Base-by-base conservation (phyloP, 805 yeast species). In the Spathaspora arborariae region DNA sequence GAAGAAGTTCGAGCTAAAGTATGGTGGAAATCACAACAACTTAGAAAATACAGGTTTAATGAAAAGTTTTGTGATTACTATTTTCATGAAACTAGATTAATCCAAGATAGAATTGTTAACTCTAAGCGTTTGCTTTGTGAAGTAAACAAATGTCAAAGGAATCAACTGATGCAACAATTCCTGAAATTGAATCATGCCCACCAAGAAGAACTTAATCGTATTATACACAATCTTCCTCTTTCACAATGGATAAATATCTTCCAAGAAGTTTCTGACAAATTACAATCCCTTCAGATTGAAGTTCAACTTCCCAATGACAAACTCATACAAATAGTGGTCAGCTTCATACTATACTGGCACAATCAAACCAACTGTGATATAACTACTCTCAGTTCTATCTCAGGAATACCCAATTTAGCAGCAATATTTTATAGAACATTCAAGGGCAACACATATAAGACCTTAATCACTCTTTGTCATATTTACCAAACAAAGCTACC, bases 381-480 rank as follows among this genome's bases (percentile, higher is more conserved):
- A 15, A 44, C 54, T 20, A 21, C 36, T 38, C 42, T 44, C 34
- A 60, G 44, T 49, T 74, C 75, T 51, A 62, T 60, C 35, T 56
- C 63, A 6, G 74, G 75, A 11, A 46, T 78, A 38, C 59, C 62
- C 38, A 52, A 62, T 11, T 52, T 79, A 19, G 70, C 74, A 0
- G 80, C 76, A 0, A 55, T 75, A 2, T 55, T 78, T 9, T 62
- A 75, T 38, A 63, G 68, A 44, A 60, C 68, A 47, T 59, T 69
- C 43, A 58, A 64, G 37, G 56, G 69, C 35, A 56, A 69, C 37
- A 47, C 57, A 1, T 58, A 59, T 39, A 67, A 67, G 37, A 64
- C 80, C 2, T 72, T 76, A 41, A 51, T 59, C 1, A 64, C 70
- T 5, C 54, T 79, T 26, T 62, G 71, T 20, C 73, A 72, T 44